phyloP scores from a whole-genome alignment of 495 filamentous ascomycete genomes.

The Tricharina praecox region DNA sequence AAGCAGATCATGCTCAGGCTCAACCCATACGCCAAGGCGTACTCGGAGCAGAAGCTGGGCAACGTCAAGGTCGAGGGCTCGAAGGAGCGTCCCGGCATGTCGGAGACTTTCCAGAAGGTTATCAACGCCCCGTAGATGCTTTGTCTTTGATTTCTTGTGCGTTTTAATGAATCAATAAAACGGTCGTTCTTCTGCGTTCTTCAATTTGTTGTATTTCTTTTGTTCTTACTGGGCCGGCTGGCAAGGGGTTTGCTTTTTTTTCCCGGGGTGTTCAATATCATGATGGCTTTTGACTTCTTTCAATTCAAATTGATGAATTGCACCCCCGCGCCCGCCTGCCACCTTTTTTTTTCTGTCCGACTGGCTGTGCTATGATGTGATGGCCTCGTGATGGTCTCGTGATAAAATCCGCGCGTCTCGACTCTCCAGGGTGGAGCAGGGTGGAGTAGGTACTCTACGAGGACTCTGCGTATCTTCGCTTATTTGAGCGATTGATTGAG shows the following conservation, averaged over 20 bases:
- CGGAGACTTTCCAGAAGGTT: slow-evolving; percentile 23
- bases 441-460: no score
- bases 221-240: not conserved
- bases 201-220: not conserved
- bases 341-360: no score
- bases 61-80: slow-evolving; percentile 37
- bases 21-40: slow-evolving; percentile 88
- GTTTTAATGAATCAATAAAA: slow-evolving; percentile 7
- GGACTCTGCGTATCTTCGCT: no score
- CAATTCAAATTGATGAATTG: no score
- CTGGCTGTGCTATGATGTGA: no score
- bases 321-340: no score
- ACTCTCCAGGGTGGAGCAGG: no score
- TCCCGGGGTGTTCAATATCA: no score
- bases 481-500: no score
- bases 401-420: no score
- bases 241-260: not conserved
- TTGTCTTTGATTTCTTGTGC: not conserved
- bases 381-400: no score
- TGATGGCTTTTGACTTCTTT: no score
- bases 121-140: slow-evolving; percentile 16
- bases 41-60: slow-evolving; percentile 65
- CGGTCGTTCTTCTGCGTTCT: not conserved
- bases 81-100: slow-evolving; percentile 21
- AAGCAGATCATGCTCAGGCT: slow-evolving; percentile 91